Conservation (phyloP, 768 basidiomycete species). For the Trichaptum fuscoviolaceum region DNA sequence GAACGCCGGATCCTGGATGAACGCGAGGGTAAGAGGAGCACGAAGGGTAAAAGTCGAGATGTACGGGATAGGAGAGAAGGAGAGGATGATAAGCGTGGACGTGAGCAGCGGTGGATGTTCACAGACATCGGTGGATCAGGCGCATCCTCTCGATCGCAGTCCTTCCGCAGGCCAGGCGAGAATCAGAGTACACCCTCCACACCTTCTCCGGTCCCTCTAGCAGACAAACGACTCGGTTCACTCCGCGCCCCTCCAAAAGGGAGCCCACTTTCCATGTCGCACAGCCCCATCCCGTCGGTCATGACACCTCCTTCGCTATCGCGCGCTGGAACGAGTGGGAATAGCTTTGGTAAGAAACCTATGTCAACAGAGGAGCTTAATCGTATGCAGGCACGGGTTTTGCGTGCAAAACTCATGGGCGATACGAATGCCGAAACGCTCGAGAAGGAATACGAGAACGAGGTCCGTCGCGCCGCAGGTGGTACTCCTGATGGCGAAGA, state of each 20-base stretch:
- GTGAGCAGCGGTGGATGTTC: conserved; percentile 62
- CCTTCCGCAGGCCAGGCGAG: conserved; percentile 81
- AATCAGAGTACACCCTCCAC: conserved; percentile 53
- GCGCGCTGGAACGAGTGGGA: conserved; percentile 16
- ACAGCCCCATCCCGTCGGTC: conserved; percentile 87
- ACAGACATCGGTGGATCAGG: conserved; percentile 57
- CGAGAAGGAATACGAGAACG: conserved; percentile 82
- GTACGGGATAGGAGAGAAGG: conserved; percentile 32
- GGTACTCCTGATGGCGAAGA: conserved; percentile 32
- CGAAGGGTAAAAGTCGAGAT: conserved; percentile 26
- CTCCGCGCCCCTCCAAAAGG: conserved; percentile 62
- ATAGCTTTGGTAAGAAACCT: conserved; percentile 30
- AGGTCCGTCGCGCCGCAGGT: conserved; percentile 45
- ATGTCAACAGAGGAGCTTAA: conserved; percentile 81
- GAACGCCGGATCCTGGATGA: conserved; percentile 85
- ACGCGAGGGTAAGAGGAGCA: conserved; percentile 52
- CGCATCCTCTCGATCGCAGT: conserved; percentile 72
- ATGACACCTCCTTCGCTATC: conserved; percentile 57
- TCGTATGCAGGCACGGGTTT: conserved; percentile 85
- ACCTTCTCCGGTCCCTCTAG: conserved; percentile 37
- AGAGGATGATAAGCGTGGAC: conserved; percentile 23
- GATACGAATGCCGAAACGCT: conserved; percentile 70
- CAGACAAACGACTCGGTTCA: conserved; percentile 53
- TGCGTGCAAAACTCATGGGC: conserved; percentile 85
- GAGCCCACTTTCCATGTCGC: conserved; percentile 47